Base-by-base conservation (phyloP, 208 protist species). In the Chromosphaera perkinsii region DNA sequence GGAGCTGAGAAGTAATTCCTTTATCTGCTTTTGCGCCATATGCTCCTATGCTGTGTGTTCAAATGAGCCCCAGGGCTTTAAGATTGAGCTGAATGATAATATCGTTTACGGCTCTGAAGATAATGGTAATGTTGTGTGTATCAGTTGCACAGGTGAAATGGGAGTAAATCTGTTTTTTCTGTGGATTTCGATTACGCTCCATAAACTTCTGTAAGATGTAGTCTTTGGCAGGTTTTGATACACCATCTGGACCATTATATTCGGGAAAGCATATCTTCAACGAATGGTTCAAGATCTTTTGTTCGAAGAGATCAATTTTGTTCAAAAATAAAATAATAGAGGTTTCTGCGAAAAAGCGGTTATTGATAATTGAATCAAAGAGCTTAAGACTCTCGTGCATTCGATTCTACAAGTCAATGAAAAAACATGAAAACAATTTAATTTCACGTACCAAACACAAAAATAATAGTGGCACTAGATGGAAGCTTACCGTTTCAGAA, bases 311-410 rank as follows among this genome's bases (percentile, higher is more conserved):
- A 75, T 91, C 87, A 22, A 51, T 82, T 64, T 91, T 91, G 72
- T 91, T 91, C n/a, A 91, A 62, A 59, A 91, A 89, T 22, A 91
- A 65, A 37, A 91, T 83, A 56, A 90, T 78, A 20, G 79, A 71
- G 1, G 76, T 85, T 5, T 72, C 43, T 22, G 64, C 24, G 47
- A 91, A 90, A 60, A 76, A 91, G 29, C 71, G 56, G 22, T 45
- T 75, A 47, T 88, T 91, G 63, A 79, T 78, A 61, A 90, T 87
- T 42, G 87, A 80, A 14, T 78, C 70, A 69, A 92, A 92, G 5
- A 92, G 72, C 9, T 69, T 42, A 9, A 92, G 51, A 7, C 80
- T 73, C 59, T 92, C 89, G 0, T 62, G 29, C 82, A 92, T 90
- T 45, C 89, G 74, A 62, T 89, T 91, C 32, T 73, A 45, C 17